Evolutionary conservation across 2,329 filamentous ascomycete species (phyloP).

Genomic region (Orbilia brochopaga): DNA sequence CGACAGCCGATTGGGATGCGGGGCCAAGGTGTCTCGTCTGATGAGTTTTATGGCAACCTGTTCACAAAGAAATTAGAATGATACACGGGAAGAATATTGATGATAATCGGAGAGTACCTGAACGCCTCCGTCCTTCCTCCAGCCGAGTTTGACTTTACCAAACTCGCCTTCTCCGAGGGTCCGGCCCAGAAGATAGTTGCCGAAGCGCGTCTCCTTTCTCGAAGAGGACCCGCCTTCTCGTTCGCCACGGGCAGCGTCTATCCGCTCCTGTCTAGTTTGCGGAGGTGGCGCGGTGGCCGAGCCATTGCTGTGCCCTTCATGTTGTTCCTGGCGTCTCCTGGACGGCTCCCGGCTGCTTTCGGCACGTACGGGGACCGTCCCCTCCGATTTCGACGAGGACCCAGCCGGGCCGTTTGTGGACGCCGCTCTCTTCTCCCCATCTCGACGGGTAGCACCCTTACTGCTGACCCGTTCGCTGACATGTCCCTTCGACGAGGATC

Average conservation of each 20-base stretch:
- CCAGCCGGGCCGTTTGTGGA: conserved; percentile 33
- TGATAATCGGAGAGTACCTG: conserved; percentile 63
- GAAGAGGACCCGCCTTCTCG: conserved; percentile 29
- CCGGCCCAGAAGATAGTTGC: conserved; percentile 92
- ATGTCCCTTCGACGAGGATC: conserved; percentile 30
- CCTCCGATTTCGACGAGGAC: conserved; percentile 38
- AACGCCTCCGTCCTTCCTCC: conserved; percentile 93
- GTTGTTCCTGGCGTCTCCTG: conserved; percentile 19
- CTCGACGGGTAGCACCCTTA: conserved; percentile 32
- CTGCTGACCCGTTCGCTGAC: conserved; percentile 27
- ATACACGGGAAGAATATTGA: not conserved
- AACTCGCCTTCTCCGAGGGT: conserved; percentile 98
- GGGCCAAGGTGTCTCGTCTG: conserved; percentile 84
- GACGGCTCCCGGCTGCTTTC: conserved; percentile 46
- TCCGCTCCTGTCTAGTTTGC: conserved; percentile 39
- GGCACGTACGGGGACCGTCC: conserved; percentile 43
- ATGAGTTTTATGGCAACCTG: conserved; percentile 99
- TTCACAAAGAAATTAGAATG: not conserved
- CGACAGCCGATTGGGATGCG: conserved; percentile 84
- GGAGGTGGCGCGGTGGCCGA: conserved; percentile 13
- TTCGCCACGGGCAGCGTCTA: conserved; percentile 42
- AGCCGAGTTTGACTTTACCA: conserved; percentile 96
- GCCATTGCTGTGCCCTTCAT: conserved; percentile 32
- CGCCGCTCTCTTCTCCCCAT: conserved; percentile 41
- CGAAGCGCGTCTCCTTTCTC: conserved; percentile 82